phyloP scores from a whole-genome alignment of 2,329 filamentous ascomycete species.

The Fusarium sp. region DNA sequence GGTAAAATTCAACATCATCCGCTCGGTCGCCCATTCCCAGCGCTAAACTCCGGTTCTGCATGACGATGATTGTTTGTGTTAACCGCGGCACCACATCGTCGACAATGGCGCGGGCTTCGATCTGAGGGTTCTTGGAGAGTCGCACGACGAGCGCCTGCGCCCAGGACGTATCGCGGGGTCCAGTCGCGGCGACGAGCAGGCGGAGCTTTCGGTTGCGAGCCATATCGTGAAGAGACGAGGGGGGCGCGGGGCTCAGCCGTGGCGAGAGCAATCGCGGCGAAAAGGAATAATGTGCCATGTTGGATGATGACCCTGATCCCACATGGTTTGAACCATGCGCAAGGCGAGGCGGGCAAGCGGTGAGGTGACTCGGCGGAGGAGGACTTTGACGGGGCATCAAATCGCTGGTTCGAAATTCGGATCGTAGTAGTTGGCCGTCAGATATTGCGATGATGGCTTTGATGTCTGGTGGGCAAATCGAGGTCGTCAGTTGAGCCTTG shows the following conservation, averaged over 20 bases:
- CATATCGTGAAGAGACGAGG: constrained; percentile 53
- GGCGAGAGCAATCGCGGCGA: constrained; percentile 42
- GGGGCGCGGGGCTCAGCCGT: constrained; percentile 39
- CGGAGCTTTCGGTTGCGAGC: constrained; percentile 61
- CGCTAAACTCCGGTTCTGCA: constrained; percentile 63
- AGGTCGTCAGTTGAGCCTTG: constrained; percentile 3
- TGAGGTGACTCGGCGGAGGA: constrained; percentile 41
- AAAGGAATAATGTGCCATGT: constrained; percentile 50
- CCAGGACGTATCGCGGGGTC: constrained; percentile 72
- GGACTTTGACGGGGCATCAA: constrained; percentile 48
- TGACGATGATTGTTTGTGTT: constrained; percentile 70
- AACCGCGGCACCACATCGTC: constrained; percentile 74
- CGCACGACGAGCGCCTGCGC: constrained; percentile 74
- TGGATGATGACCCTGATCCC: constrained; percentile 42
- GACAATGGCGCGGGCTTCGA: constrained; percentile 71
- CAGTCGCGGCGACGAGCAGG: constrained; percentile 74
- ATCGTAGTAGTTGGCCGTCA: not conserved
- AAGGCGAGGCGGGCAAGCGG: constrained; percentile 42
- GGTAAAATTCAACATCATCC: constrained; percentile 64
- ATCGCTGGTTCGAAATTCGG: constrained; percentile 42
- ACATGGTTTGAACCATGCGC: constrained; percentile 46
- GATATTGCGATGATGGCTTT: not conserved
- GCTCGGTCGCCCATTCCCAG: constrained; percentile 49
- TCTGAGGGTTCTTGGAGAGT: constrained; percentile 72
- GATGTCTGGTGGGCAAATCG: not conserved